Base-by-base conservation (phyloP, 2,329 filamentous ascomycete species). In the Alternaria burnsii region DNA sequence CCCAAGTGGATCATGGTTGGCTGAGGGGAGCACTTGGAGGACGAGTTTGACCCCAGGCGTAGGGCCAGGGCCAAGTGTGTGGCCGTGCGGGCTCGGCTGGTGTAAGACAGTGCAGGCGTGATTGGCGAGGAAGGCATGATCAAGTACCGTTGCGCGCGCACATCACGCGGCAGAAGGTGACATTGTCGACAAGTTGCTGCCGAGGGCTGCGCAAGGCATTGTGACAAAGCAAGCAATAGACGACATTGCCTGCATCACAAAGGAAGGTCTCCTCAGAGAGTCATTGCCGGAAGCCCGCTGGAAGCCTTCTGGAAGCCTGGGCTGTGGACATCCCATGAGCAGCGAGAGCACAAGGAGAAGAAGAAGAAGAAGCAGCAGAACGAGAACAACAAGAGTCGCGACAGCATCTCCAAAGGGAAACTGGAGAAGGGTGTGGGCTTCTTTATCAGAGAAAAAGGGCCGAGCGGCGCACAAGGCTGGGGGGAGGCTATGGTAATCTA, bases 31-130 rank as follows among this genome's bases (percentile, higher is more conserved):
- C 46, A 36, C 14, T 24, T 38, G 32, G 46, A 63, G 55, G 63
- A 52, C 59, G 61, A 60, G 59, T 61, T 63, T 71, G 65, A 60
- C 70, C 71, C 62, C 71, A 75, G 65, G 63, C 67, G 48, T 73
- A 69, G 62, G 73, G 70, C 67, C 66, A 73, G 58, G 57, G 68
- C 71, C 65, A 71, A 69, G 70, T 26, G 46, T 61, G 70, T 70
- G 68, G 64, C 65, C 62, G 72, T 72, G 71, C 67, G 64, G 66
- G 40, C 44, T 57, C 61, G 70, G 55, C 32, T 51, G 55, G 43
- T 55, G 36, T 30, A 30, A 53, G 58, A 40, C 48, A n/a, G 52
- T 22, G 53, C 52, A 26, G 62, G 55, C 51, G 47, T 64, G 61
- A 66, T 66, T 64, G 69, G 68, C 30, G 48, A 43, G 18, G 22